phyloP scores from a whole-genome alignment of 768 basidiomycete species.

The Suillus bovinus region DNA sequence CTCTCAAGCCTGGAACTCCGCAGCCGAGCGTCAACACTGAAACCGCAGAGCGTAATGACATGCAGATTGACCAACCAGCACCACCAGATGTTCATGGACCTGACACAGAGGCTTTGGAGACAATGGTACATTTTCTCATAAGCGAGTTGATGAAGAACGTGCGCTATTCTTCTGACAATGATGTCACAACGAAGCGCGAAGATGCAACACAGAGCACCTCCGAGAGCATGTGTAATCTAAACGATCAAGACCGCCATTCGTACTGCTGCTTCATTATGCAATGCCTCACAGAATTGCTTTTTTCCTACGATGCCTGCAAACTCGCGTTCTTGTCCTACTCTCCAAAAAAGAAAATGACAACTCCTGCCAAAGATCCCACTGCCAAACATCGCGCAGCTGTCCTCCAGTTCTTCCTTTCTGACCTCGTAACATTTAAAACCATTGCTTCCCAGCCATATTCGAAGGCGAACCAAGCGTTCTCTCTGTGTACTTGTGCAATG shows the following conservation, averaged over 20 bases:
- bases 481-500: slow-evolving; percentile 83
- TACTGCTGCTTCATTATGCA: slow-evolving; percentile 89
- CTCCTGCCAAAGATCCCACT: slow-evolving; percentile 62
- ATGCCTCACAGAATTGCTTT: slow-evolving; percentile 86
- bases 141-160: slow-evolving; percentile 65
- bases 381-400: slow-evolving; percentile 64
- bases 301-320: slow-evolving; percentile 94
- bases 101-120: slow-evolving; percentile 51
- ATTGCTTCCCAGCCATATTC: slow-evolving; percentile 62
- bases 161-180: slow-evolving; percentile 44
- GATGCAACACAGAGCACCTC: slow-evolving; percentile 13
- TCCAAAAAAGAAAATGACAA: slow-evolving; percentile 58
- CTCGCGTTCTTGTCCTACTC: slow-evolving; percentile 80
- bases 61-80: slow-evolving; percentile 54
- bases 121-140: slow-evolving; percentile 69
- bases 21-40: slow-evolving; percentile 13
- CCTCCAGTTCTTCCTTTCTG: slow-evolving; percentile 78
- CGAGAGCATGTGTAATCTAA: slow-evolving; percentile 17
- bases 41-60: slow-evolving; percentile 39
- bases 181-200: slow-evolving; percentile 18
- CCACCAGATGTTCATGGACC: slow-evolving; percentile 24
- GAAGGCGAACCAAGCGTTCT: slow-evolving; percentile 55
- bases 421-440: slow-evolving; percentile 77
- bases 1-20: slow-evolving; percentile 45
- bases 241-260: slow-evolving; percentile 36